These are phyloP conservation scores for Rhodotorula taiwanensis DNA, from an alignment of 768 basidiomycete species.

Conservation along the genomic window DNA sequence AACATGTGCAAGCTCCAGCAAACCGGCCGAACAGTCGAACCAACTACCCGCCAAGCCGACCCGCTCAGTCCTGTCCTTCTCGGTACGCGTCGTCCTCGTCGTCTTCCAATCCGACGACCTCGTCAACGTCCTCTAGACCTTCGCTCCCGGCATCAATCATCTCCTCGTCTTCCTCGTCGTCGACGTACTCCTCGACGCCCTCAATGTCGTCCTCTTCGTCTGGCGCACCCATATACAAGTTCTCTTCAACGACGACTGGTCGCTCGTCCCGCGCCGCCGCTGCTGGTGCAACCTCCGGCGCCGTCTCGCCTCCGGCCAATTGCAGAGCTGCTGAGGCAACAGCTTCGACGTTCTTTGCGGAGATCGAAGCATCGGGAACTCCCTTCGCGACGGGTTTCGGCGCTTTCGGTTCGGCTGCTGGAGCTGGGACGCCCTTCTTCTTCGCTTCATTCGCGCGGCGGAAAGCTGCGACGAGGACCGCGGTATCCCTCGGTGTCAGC, in stretches of 20 bases:
- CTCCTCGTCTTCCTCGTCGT: conserved; percentile 9
- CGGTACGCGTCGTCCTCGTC: conserved; percentile 5
- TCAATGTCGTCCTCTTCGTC: conserved; percentile 48
- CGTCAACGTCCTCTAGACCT: conserved; percentile 9
- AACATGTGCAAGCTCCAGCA: too few relatives aligned
- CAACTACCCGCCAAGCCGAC: conserved; percentile 1
- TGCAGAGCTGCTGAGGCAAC: too few relatives aligned
- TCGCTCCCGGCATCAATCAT: conserved; percentile 5
- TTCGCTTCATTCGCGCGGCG: conserved; percentile 7
- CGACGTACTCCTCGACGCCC: conserved; percentile 32
- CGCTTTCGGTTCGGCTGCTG: neutral
- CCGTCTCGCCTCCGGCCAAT: too few relatives aligned
- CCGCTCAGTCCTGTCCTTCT: conserved; percentile 2
- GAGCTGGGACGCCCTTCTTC: neutral
- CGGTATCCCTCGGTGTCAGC: neutral
- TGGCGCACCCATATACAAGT: neutral
- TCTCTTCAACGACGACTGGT: conserved; percentile 49
- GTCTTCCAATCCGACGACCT: neutral
- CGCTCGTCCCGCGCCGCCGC: conserved; percentile 53
- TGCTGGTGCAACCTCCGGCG: too few relatives aligned
- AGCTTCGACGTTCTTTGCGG: neutral
- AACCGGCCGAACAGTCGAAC: too few relatives aligned
- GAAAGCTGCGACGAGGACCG: neutral
- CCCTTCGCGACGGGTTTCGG: neutral
- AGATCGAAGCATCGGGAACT: neutral